Conservation (phyloP, 345 rosid species). For the Crucihimalaya himalaica region DNA sequence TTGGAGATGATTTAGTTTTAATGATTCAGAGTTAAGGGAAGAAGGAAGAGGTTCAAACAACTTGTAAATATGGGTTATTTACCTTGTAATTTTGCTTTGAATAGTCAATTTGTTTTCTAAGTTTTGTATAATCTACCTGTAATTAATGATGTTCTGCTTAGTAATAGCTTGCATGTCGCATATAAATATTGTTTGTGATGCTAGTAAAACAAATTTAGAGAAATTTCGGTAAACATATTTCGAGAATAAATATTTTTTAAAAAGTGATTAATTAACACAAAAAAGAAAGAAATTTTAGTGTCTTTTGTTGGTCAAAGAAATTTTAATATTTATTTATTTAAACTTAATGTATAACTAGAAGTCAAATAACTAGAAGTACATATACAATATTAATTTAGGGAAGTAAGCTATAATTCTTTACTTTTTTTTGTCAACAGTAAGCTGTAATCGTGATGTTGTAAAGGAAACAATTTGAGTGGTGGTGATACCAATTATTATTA, state of each 20-base stretch:
- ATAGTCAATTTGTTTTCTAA: neutral
- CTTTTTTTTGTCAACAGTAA: no score
- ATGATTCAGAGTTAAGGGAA: neutral
- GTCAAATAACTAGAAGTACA: neutral
- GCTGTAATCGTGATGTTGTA: neutral
- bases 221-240: neutral
- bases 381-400: neutral
- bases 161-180: neutral
- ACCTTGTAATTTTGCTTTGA: conserved; percentile 2
- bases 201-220: neutral
- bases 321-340: neutral
- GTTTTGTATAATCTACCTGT: neutral
- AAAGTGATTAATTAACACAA: neutral
- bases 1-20: neutral
- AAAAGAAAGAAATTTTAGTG: neutral
- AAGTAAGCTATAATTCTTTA: no score
- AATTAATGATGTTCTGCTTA: neutral
- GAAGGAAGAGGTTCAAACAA: neutral
- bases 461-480: neutral
- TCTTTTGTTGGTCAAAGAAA: neutral
- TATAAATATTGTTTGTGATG: neutral
- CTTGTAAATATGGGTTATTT: neutral
- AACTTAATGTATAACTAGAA: neutral
- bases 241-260: neutral
- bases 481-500: neutral